Base-by-base conservation (phyloP, 1,139 yeast genomes). In the Taiozyma sp. region DNA sequence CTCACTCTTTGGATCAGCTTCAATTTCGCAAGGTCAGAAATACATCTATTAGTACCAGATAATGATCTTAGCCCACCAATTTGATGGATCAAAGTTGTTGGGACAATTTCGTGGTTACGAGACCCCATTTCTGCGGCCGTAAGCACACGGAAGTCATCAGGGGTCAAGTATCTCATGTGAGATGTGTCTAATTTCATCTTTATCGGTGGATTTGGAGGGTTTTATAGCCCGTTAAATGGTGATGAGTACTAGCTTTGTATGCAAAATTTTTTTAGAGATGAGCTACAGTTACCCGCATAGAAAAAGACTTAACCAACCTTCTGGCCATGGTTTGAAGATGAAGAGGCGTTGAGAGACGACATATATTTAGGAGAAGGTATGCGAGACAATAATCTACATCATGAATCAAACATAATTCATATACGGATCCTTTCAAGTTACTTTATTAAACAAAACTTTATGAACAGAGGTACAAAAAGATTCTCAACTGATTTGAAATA, bases 111-210 rank as follows among this genome's bases (percentile, higher is more conserved):
- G 68, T 95, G 99, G 67, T 88, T 90, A 58, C 88, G 78, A 1
- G 97, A 85, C 9, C 98, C 99, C 68, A 80, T 76, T 66, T 93
- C 99, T 9, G 87, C 87, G 0, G 97, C 97, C 53, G 85, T 87
- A 50, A 93, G 80, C 19, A 90, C 96, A 52, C 87, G 77, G 74
- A 89, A 93, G 70, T 93, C 99, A 56, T 90, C 97, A 6, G 85
- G 75, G 59, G 96, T 84, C 64, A 93, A 74, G 65, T 91, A 93
- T 69, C 98, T 78, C 97, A 93, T 88, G 66, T 90, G 95, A 21
- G 95, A 76, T 0, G 95, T 87, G 62, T 93, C 97, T 51, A 93
- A 75, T 77, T 90, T 93, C 97, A 91, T 91, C 34, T 52, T 71
- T 48, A 21, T 16, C 24, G 24, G 41, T 9, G 4, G 14, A 4